Evolutionary conservation across 352 stramenopile genomes (phyloP).

Genomic region (Phytopythium cucurbitacearum): DNA sequence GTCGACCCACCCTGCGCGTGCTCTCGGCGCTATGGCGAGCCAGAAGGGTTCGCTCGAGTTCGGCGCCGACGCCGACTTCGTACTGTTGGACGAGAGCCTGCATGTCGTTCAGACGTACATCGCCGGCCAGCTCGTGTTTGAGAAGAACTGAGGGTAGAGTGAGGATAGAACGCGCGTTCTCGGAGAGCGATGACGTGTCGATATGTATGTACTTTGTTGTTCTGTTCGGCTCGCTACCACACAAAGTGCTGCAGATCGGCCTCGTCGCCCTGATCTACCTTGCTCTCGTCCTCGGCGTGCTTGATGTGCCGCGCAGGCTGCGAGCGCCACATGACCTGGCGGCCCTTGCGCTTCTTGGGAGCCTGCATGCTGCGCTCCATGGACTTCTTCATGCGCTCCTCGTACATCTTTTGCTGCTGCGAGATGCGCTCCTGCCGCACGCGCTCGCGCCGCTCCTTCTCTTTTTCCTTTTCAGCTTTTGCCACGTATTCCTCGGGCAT

Average conservation of each 20-base stretch:
- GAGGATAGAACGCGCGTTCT: too few species aligned
- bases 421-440: conserved; percentile 89
- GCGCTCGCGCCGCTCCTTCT: conserved; percentile 91
- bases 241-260: conserved; percentile 83
- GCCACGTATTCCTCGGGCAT: conserved; percentile 93
- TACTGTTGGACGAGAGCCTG: conserved; percentile 73
- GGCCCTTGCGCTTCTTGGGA: conserved; percentile 89
- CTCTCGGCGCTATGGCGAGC: conserved; percentile 41
- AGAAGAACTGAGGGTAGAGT: conserved; percentile 9
- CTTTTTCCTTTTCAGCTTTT: conserved; percentile 93
- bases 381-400: conserved; percentile 92
- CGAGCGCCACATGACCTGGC: conserved; percentile 92
- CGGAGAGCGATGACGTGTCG: not conserved
- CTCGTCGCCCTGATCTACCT: conserved; percentile 77
- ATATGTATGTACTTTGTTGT: not conserved
- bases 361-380: conserved; percentile 92
- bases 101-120: conserved; percentile 76
- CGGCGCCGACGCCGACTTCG: conserved; percentile 76
- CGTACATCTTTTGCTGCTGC: conserved; percentile 92
- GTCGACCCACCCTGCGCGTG: conserved; percentile 69
- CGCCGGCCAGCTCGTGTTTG: conserved; percentile 52
- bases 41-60: conserved; percentile 73
- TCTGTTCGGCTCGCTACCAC: conserved; percentile 30
- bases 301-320: conserved; percentile 75
- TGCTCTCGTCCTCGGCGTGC: conserved; percentile 73